Base-by-base conservation (phyloP, 225 moss, liverwort and hornwort species). In the Asterella californica region DNA sequence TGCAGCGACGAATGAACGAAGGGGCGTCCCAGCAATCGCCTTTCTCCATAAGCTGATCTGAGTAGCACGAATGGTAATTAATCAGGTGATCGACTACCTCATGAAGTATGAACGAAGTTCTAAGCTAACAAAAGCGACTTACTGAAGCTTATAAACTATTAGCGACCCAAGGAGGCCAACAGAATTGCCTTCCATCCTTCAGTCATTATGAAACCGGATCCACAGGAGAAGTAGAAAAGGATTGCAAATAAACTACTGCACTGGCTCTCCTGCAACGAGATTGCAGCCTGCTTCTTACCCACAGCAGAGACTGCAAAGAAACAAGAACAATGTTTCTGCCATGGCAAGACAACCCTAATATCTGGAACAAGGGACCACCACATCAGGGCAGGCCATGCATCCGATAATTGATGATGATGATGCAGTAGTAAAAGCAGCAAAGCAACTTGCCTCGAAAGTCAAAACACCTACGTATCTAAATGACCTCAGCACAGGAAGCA, bases 21-120 rank as follows among this genome's bases (percentile, higher is more conserved):
- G 18, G 55, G 75, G 75, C 25, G 25, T 60, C 62, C 45, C 21
- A 29, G n/a, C 27, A 47, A 32, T 77, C 46, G 76, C 76, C 76
- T 77, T 77, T 63, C 75, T 75, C 75, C 75, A 75, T 75, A 75
- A 75, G 21, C 75, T 75, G 75, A 75, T 75, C 75, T 75, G 75
- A 75, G 75, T 75, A 53, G 75, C 34, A 75, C 55, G 54, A 75
- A 34, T 55, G 75, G 75, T 75, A 33, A 75, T 75, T 75, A 75
- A 75, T 73, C 49, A 73, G 49, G 29, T 73, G 50, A 73, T 73
- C 73, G 30, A 73, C 75, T 36, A 21, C 9, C 18, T 75, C 34
- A 12, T 34, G 4, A 57, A 34, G 22, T 10, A 55, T 22, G 37
- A 55, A 17, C 21, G 18, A 10, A 30, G 57, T 48, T 25, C 21